phyloP scores from a whole-genome alignment of 2,329 filamentous ascomycete genomes.

The Emergomyces orientalis region DNA sequence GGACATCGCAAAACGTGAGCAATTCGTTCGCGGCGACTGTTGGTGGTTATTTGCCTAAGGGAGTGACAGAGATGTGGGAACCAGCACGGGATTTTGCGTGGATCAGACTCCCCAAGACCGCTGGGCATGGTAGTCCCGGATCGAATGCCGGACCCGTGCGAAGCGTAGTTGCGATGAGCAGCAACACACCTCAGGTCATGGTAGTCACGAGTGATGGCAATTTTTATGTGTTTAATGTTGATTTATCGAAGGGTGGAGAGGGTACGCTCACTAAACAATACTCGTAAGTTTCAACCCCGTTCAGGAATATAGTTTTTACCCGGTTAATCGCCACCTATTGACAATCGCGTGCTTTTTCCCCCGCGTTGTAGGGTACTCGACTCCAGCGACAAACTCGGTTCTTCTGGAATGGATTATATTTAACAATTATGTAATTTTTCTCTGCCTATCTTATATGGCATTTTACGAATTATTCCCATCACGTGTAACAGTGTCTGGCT shows the following conservation, averaged over 20 bases:
- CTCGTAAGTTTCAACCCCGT: constrained; percentile 57
- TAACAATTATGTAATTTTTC: background rate
- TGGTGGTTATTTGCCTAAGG: constrained; percentile 83
- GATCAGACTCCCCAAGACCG: constrained; percentile 72
- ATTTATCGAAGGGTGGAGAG: constrained; percentile 89
- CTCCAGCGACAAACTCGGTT: constrained; percentile 35
- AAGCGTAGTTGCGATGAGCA: constrained; percentile 96
- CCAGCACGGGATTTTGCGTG: constrained; percentile 90
- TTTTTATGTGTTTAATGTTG: constrained; percentile 91
- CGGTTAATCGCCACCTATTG: background rate
- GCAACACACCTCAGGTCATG: constrained; percentile 91
- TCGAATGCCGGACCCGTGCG: constrained; percentile 49
- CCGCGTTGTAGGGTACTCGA: constrained; percentile 33
- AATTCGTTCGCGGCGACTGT: constrained; percentile 81
- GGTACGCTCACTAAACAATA: constrained; percentile 85
- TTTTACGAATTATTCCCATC: background rate
- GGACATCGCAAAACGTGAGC: constrained; percentile 88
- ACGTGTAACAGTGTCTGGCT: background rate
- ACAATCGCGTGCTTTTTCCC: background rate
- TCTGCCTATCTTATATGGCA: background rate
- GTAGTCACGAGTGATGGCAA: constrained; percentile 92
- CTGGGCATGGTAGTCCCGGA: constrained; percentile 29
- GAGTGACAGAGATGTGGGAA: constrained; percentile 97
- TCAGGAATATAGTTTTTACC: background rate
- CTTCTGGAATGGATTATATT: constrained; percentile 30